phyloP scores from a whole-genome alignment of 768 basidiomycete genomes.

The Boletus tomentosulus region DNA sequence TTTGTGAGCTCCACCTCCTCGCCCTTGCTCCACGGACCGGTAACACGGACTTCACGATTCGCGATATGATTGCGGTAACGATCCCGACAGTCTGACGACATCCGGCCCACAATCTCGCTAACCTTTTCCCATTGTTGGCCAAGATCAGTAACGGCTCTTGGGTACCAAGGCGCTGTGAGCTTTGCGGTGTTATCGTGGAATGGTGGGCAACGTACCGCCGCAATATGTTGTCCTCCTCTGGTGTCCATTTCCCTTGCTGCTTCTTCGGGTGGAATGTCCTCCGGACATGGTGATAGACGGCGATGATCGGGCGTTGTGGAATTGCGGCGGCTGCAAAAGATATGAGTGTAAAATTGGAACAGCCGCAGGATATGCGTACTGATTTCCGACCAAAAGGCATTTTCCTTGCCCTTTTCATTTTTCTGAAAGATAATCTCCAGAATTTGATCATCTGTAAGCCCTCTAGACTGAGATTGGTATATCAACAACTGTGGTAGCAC shows the following conservation, averaged over 20 bases:
- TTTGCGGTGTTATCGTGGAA: neutral
- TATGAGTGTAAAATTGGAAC: conserved; percentile 4
- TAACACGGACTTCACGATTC: conserved; percentile 57
- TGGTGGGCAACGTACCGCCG: conserved; percentile 45
- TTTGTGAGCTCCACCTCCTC: conserved; percentile 72
- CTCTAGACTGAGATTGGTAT: conserved; percentile 39
- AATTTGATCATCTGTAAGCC: conserved; percentile 53
- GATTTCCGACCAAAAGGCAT: conserved; percentile 76
- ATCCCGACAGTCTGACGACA: conserved; percentile 79
- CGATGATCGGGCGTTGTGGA: conserved; percentile 72
- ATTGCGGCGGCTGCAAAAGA: conserved; percentile 55
- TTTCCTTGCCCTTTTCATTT: conserved; percentile 54
- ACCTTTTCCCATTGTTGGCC: conserved; percentile 85
- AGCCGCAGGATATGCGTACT: conserved; percentile 42
- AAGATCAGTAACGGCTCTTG: conserved; percentile 61
- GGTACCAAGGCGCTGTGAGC: conserved; percentile 3
- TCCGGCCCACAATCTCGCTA: conserved; percentile 63
- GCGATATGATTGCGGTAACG: conserved; percentile 81
- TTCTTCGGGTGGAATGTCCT: conserved; percentile 65
- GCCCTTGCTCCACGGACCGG: conserved; percentile 73
- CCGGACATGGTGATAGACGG: conserved; percentile 80
- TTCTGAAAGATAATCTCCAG: conserved; percentile 66
- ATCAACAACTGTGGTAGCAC: neutral
- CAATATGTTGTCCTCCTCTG: conserved; percentile 60
- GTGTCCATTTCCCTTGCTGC: conserved; percentile 66